These are phyloP conservation scores for Lactarius hatsudake DNA, from an alignment of 768 basidiomycete genomes.

Conservation along the genomic window DNA sequence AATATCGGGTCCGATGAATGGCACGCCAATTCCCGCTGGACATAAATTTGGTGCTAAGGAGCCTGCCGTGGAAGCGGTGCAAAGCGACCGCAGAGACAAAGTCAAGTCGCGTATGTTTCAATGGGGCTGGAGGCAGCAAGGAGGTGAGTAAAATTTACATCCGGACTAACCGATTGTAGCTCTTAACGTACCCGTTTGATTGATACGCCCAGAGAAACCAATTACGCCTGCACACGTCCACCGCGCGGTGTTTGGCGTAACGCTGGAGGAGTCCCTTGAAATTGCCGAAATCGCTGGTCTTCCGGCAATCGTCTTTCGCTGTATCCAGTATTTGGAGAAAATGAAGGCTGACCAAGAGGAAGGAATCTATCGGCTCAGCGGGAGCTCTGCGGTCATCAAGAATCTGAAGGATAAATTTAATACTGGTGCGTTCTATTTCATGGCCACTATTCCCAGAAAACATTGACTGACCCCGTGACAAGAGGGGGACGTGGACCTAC, in stretches of 20 bases:
- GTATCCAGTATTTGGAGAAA: slow-evolving; percentile 90
- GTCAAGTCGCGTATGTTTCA: slow-evolving; percentile 84
- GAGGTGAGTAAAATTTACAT: slow-evolving; percentile 14
- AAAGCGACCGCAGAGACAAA: slow-evolving; percentile 66
- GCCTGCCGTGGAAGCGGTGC: slow-evolving; percentile 35
- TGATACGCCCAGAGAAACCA: slow-evolving; percentile 35
- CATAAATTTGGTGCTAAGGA: slow-evolving; percentile 90
- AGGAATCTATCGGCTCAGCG: slow-evolving; percentile 94
- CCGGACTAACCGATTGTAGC: not conserved
- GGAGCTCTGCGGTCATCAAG: slow-evolving; percentile 94
- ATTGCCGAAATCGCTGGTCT: slow-evolving; percentile 87
- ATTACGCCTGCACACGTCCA: slow-evolving; percentile 43
- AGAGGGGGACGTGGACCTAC: slow-evolving; percentile 96
- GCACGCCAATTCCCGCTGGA: slow-evolving; percentile 79
- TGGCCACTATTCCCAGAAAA: not conserved
- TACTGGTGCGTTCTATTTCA: slow-evolving; percentile 49
- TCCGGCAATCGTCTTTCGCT: slow-evolving; percentile 92
- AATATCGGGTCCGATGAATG: slow-evolving; percentile 87
- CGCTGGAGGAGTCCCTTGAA: slow-evolving; percentile 82
- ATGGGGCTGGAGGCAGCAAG: slow-evolving; percentile 81
- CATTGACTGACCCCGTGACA: slow-evolving; percentile 23
- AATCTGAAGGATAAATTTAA: slow-evolving; percentile 92
- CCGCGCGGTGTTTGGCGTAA: slow-evolving; percentile 85
- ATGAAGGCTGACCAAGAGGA: slow-evolving; percentile 96
- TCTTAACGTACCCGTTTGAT: slow-evolving; percentile 16